phyloP scores from a whole-genome alignment of 257 asterid species.

The Solanum megistacrolobum region DNA sequence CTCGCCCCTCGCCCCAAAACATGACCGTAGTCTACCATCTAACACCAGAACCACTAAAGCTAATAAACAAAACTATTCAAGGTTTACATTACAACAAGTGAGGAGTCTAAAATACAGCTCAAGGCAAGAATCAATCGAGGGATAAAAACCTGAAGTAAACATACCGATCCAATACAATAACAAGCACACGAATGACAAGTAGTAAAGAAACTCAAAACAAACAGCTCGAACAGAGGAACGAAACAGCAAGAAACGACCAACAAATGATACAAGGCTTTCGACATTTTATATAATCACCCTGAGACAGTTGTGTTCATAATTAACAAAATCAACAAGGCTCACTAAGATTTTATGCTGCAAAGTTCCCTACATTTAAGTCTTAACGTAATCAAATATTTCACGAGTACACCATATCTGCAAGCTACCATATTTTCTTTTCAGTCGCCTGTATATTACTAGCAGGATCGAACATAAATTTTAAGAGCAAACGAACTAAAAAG shows the following conservation, averaged over 20 bases:
- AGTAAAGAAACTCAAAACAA: not conserved
- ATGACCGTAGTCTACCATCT: too few species aligned
- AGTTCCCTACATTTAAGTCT: not conserved
- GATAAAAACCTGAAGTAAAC: not conserved
- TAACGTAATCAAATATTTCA: not conserved
- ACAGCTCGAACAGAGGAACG: not conserved
- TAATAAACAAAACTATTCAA: too few species aligned
- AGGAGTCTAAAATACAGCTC: too few species aligned
- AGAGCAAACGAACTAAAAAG: not conserved
- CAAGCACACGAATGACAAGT: not conserved
- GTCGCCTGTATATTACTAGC: slow-evolving; percentile 2
- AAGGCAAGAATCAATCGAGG: not conserved
- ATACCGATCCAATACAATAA: not conserved
- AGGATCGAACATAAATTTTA: not conserved
- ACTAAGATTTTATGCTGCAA: not conserved
- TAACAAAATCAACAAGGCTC: not conserved
- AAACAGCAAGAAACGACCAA: not conserved
- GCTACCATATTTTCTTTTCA: not conserved
- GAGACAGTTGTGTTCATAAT: not conserved
- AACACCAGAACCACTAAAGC: too few species aligned
- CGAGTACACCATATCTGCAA: not conserved
- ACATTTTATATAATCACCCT: not conserved
- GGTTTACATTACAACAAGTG: too few species aligned
- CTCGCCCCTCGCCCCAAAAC: too few species aligned
- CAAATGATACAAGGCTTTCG: not conserved